Percentiles rank a stretch among this genome's conserved stretches.
These are phyloP conservation scores for Acacia pycnantha DNA, from an alignment of 331 rosid species.

Conservation along the genomic window DNA sequence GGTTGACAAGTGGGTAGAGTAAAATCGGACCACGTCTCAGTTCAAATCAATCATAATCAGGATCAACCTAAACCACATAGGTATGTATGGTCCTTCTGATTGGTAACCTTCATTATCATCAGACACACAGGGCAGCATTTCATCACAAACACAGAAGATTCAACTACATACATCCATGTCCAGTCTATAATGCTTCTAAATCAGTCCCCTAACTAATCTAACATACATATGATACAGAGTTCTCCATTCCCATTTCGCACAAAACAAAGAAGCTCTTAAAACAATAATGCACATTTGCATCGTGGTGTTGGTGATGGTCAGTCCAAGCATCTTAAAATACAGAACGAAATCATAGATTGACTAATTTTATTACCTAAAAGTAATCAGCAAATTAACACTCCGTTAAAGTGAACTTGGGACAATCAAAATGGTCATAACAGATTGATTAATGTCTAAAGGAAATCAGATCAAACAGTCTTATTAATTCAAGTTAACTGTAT, in stretches of 20 bases:
- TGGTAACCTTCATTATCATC: background rate
- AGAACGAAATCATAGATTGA: background rate
- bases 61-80: background rate
- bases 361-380: background rate
- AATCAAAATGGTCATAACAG: background rate
- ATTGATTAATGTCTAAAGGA: background rate
- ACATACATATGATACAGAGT: background rate
- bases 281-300: constrained; percentile 1
- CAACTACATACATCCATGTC: background rate
- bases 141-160: constrained; percentile 3
- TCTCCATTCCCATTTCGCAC: background rate
- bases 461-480: constrained; percentile 6
- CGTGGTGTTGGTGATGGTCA: background rate
- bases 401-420: constrained; percentile 11
- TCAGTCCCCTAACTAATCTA: background rate
- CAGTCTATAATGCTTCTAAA: background rate
- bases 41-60: background rate
- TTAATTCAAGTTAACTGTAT: background rate
- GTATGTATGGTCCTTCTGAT: background rate
- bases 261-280: background rate
- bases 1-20: background rate
- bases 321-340: background rate
- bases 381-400: background rate
- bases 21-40: background rate
- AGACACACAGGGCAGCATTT: background rate